These are phyloP conservation scores for Boletus reticulatus DNA, from an alignment of 768 basidiomycete genomes.

Conservation along the genomic window DNA sequence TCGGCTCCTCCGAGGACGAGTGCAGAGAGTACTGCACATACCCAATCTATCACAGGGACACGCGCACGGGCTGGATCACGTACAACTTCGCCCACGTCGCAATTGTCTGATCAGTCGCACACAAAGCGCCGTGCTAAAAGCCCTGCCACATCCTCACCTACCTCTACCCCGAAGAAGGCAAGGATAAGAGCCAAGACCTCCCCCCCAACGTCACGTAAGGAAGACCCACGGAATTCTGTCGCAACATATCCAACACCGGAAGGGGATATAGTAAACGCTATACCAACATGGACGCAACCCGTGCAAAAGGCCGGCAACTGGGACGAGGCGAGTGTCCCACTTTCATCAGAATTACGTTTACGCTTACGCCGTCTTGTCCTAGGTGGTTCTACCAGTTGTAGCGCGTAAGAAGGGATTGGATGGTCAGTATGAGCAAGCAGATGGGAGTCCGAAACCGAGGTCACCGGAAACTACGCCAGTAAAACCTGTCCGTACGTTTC, in stretches of 20 bases:
- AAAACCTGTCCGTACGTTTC: conserved; percentile 53
- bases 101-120: conserved; percentile 32
- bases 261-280: conserved; percentile 63
- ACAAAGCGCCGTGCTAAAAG: conserved; percentile 47
- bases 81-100: conserved; percentile 31
- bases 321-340: conserved; percentile 63
- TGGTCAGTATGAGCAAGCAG: conserved; percentile 62
- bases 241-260: conserved; percentile 65
- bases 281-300: conserved; percentile 82
- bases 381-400: conserved; percentile 85
- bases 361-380: conserved; percentile 4
- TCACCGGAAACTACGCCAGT: conserved; percentile 36
- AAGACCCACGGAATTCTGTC: conserved; percentile 55
- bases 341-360: background rate
- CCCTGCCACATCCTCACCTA: conserved; percentile 40
- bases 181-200: conserved; percentile 36
- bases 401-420: conserved; percentile 80
- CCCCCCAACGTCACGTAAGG: conserved; percentile 32
- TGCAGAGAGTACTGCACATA: conserved; percentile 41
- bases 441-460: conserved; percentile 63
- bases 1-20: conserved; percentile 36
- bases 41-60: conserved; percentile 33
- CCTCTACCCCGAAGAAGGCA: conserved; percentile 40
- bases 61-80: conserved; percentile 18
- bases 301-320: conserved; percentile 68